Conservation (phyloP, 257 asterid genomes). For the Solanum etuberosum region DNA sequence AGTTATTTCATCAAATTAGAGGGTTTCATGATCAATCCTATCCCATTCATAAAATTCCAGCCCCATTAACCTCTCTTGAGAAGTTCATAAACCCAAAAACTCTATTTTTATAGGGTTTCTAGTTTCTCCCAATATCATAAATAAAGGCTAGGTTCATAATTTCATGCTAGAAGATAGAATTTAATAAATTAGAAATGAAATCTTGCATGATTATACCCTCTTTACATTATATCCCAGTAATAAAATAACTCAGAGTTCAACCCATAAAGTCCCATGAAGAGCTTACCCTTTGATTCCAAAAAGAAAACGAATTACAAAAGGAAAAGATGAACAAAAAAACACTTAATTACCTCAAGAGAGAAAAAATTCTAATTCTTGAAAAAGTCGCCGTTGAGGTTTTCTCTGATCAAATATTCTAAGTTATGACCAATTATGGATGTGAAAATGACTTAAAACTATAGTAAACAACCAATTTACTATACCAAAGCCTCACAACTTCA, state of each 20-base stretch:
- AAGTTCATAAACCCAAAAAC: no score
- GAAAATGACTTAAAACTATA: background rate
- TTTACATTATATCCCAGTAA: background rate
- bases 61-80: background rate
- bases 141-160: background rate
- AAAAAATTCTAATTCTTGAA: no score
- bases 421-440: background rate
- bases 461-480: background rate
- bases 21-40: background rate
- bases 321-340: background rate
- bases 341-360: background rate
- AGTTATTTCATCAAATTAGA: background rate
- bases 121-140: background rate
- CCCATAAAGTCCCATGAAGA: background rate
- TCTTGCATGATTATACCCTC: background rate
- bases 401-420: no score
- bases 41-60: background rate
- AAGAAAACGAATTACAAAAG: background rate
- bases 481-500: background rate
- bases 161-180: background rate
- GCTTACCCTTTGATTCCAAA: background rate
- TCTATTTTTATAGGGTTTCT: no score
- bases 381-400: background rate
- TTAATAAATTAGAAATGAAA: background rate
- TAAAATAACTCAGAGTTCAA: background rate